Conservation (phyloP, 2,329 filamentous ascomycete species). For the Zasmidium citrigriseum region DNA sequence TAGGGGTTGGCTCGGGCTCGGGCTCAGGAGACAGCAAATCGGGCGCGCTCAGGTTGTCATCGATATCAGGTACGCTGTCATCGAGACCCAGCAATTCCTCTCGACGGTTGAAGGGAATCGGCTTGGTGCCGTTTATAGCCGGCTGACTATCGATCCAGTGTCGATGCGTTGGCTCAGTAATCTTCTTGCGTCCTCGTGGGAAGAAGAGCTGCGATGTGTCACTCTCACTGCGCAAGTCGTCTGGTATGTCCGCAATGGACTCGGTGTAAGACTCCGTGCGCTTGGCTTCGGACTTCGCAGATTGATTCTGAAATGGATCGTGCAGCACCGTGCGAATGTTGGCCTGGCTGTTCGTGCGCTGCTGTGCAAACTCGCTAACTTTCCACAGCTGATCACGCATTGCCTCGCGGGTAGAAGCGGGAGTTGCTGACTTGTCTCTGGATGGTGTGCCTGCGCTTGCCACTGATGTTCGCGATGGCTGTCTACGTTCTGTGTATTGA, state of each 20-base stretch:
- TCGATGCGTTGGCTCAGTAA: background rate
- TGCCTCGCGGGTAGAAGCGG: conserved; percentile 16
- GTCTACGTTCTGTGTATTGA: background rate
- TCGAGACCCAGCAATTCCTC: conserved; percentile 6
- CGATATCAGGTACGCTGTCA: conserved; percentile 10
- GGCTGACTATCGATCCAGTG: background rate
- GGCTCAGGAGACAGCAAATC: too few species aligned
- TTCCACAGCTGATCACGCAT: conserved; percentile 32
- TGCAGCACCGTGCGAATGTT: conserved; percentile 32
- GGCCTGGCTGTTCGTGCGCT: conserved; percentile 27
- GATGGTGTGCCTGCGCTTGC: background rate
- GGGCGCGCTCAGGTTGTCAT: too few species aligned
- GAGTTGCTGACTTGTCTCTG: conserved; percentile 11
- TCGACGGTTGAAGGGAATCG: background rate
- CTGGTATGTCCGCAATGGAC: too few species aligned
- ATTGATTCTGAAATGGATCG: conserved; percentile 30
- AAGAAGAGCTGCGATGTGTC: background rate
- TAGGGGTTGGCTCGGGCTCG: background rate
- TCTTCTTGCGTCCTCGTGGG: background rate
- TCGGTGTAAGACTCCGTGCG: background rate
- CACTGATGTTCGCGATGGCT: background rate
- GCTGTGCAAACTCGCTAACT: conserved; percentile 28
- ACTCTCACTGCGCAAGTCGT: background rate
- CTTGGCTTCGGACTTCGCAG: background rate
- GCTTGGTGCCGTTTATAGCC: background rate